Conservation (phyloP, 345 rosid species). For the Bruguiera parviflora region DNA sequence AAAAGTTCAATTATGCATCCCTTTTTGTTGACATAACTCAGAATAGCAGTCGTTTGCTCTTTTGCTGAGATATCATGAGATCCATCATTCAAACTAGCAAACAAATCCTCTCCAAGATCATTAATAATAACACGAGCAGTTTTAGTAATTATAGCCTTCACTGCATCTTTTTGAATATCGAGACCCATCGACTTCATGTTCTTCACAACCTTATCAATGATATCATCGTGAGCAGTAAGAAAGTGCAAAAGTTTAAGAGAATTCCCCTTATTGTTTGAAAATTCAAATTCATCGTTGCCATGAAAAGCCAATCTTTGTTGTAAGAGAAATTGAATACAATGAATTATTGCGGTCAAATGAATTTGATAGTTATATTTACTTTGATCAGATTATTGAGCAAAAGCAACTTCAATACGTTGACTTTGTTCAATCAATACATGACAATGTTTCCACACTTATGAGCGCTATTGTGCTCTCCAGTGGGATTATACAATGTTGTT, state of each 20-base stretch:
- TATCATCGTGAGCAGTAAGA: background rate
- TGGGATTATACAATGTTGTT: background rate
- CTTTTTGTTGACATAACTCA: slow-evolving; percentile 7
- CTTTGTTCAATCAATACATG: slow-evolving; percentile 2
- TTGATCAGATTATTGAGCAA: background rate
- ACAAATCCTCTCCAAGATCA: background rate
- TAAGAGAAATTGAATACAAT: background rate
- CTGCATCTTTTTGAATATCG: slow-evolving; percentile 8
- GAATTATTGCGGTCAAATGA: background rate
- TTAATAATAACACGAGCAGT: background rate
- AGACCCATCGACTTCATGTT: background rate
- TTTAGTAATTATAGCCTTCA: background rate
- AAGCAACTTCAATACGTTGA: background rate
- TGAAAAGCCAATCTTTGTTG: background rate
- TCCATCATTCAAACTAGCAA: slow-evolving; percentile 13
- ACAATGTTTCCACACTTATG: background rate
- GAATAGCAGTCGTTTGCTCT: slow-evolving; percentile 11
- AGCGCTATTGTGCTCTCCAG: background rate
- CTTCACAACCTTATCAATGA: background rate
- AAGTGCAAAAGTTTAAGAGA: background rate
- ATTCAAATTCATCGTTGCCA: background rate
- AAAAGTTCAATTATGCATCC: background rate
- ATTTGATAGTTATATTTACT: background rate
- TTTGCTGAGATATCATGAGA: slow-evolving; percentile 8
- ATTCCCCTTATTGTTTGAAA: background rate